Percentiles rank a stretch among this genome's conserved stretches.
phyloP scores from a whole-genome alignment of 768 basidiomycete species.

The Scleroderma citrinum region DNA sequence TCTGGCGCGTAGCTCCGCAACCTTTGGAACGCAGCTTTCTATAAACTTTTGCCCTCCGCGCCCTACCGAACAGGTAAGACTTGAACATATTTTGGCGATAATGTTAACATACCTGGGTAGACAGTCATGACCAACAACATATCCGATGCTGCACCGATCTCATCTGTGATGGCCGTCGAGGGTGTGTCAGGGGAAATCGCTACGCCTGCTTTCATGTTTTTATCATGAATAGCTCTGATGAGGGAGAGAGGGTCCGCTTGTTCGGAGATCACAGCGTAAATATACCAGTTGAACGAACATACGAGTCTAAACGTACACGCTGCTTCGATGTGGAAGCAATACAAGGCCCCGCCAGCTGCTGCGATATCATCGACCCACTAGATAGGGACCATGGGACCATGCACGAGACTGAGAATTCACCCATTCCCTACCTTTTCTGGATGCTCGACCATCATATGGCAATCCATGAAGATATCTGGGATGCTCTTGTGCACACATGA shows the following conservation, averaged over 20 bases:
- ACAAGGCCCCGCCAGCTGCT: slow-evolving; percentile 88
- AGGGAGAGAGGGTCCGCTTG: slow-evolving; percentile 68
- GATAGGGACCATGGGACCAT: neutral
- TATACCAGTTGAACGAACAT: neutral
- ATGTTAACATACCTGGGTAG: slow-evolving; percentile 59
- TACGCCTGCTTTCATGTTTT: slow-evolving; percentile 89
- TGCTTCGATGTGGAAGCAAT: slow-evolving; percentile 96
- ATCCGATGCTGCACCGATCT: slow-evolving; percentile 76
- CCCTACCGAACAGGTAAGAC: slow-evolving; percentile 37
- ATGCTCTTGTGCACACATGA: slow-evolving; percentile 79
- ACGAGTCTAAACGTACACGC: slow-evolving; percentile 49
- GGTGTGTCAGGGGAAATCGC: slow-evolving; percentile 97
- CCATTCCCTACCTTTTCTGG: slow-evolving; percentile 66
- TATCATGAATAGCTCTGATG: slow-evolving; percentile 73
- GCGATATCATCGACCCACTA: slow-evolving; percentile 98
- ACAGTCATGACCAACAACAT: slow-evolving; percentile 99
- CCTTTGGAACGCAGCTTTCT: slow-evolving; percentile 88
- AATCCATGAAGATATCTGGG: slow-evolving; percentile 98
- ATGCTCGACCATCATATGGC: slow-evolving; percentile 99
- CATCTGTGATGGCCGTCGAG: slow-evolving; percentile 80
- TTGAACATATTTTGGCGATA: neutral
- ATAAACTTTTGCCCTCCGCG: slow-evolving; percentile 96
- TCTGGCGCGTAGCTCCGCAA: slow-evolving; percentile 79
- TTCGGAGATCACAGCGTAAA: slow-evolving; percentile 13
- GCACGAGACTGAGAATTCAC: neutral